Evolutionary conservation across 164 flowering plant genomes (phyloP).

Genomic region (Kalanchoe fedtschenkoi): DNA sequence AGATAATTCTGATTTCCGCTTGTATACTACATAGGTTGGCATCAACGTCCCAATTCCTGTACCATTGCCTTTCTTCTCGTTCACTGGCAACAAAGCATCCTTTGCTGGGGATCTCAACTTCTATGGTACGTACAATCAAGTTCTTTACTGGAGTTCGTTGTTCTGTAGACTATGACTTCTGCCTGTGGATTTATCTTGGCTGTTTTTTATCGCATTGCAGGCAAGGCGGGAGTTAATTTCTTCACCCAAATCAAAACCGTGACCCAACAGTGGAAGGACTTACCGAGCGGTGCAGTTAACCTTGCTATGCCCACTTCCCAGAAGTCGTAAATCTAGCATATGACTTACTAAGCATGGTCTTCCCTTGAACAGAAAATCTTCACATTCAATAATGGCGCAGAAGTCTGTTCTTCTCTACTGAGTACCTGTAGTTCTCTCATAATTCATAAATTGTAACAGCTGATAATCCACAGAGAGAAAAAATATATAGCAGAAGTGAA

Average conservation of each 20-base stretch:
- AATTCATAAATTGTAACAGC: no score
- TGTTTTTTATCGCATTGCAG: constrained; percentile 20
- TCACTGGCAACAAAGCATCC: constrained; percentile 67
- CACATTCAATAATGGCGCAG: not conserved
- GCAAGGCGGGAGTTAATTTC: constrained; percentile 61
- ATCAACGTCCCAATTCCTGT: constrained; percentile 74
- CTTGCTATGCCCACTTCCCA: constrained; percentile 49
- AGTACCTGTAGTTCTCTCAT: no score
- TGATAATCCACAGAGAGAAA: no score
- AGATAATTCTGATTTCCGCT: not conserved
- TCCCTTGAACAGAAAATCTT: not conserved
- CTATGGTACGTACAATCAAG: constrained; percentile 28
- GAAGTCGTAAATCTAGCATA: constrained; percentile 11
- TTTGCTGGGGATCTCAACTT: constrained; percentile 66
- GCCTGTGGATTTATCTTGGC: not conserved
- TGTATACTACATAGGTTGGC: constrained; percentile 34
- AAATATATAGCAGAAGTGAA: no score
- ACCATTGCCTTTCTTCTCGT: constrained; percentile 71
- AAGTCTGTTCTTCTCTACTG: no score
- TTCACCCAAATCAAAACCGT: constrained; percentile 60
- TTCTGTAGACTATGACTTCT: no score
- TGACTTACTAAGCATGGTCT: not conserved
- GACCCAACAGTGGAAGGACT: constrained; percentile 69
- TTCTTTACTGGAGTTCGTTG: not conserved
- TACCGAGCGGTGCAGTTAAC: constrained; percentile 24